Percentiles rank a stretch among this genome's conserved stretches.
These are phyloP conservation scores for Abrus precatorius DNA, from an alignment of 306 rosid genomes.

Conservation along the genomic window DNA sequence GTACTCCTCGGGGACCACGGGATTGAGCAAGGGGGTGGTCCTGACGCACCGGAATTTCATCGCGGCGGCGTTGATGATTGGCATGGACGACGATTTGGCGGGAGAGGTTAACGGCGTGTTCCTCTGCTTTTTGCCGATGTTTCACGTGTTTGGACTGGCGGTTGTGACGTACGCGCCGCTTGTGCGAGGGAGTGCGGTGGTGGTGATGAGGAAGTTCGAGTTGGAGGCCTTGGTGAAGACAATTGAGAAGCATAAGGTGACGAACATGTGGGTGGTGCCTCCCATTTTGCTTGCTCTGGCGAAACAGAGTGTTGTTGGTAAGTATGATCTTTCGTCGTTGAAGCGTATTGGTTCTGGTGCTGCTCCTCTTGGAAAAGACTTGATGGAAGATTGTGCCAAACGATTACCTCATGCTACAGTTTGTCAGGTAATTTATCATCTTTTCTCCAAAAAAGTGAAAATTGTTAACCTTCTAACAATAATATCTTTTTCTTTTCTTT, in stretches of 20 bases:
- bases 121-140: slow-evolving; percentile 82
- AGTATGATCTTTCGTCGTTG: slow-evolving; percentile 75
- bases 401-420: slow-evolving; percentile 62
- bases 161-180: slow-evolving; percentile 61
- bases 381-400: slow-evolving; percentile 75
- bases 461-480: too few species aligned
- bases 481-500: too few species aligned
- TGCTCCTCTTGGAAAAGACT: slow-evolving; percentile 86
- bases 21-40: slow-evolving; percentile 78
- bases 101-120: slow-evolving; percentile 51
- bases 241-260: slow-evolving; percentile 69
- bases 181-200: slow-evolving; percentile 65
- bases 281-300: slow-evolving; percentile 81
- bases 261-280: slow-evolving; percentile 85
- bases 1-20: slow-evolving; percentile 89
- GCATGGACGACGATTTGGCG: slow-evolving; percentile 61
- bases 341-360: slow-evolving; percentile 79
- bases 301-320: slow-evolving; percentile 64
- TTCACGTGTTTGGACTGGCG: slow-evolving; percentile 74
- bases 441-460: too few species aligned
- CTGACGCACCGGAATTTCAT: slow-evolving; percentile 73
- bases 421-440: slow-evolving; percentile 59
- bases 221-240: slow-evolving; percentile 62
- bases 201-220: slow-evolving; percentile 64
- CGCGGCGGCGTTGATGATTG: slow-evolving; percentile 60